A percentile compares a stretch with the other conserved stretches of the same genome.
phyloP scores from a whole-genome alignment of 176 grass and related monocot genomes.

The Juncus inflexus region DNA sequence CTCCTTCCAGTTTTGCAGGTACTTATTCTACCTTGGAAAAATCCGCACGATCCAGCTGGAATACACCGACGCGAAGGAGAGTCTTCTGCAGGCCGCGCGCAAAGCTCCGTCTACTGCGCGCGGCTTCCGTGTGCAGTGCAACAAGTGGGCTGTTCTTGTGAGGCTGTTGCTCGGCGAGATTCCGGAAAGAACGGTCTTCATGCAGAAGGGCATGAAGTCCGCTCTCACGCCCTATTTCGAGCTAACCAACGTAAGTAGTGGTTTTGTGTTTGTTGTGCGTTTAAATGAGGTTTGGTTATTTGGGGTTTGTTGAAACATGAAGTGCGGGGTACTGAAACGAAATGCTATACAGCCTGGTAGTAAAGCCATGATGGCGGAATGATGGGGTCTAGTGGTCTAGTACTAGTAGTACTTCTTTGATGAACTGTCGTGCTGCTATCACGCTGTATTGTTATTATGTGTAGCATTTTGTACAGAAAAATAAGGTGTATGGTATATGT shows the following conservation, averaged over 20 bases:
- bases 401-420: too few species aligned
- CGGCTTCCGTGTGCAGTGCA: constrained; percentile 72
- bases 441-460: too few species aligned
- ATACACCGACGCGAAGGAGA: constrained; percentile 87
- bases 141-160: constrained; percentile 83
- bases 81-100: constrained; percentile 76
- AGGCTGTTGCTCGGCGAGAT: constrained; percentile 70
- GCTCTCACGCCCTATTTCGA: constrained; percentile 77
- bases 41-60: constrained; percentile 92
- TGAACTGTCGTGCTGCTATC: too few species aligned
- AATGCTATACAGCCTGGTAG: too few species aligned
- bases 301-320: too few species aligned
- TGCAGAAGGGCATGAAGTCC: constrained; percentile 85
- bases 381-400: too few species aligned
- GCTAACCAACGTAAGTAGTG: constrained; percentile 63
- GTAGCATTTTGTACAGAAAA: too few species aligned
- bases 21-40: constrained; percentile 84
- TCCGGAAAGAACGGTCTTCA: constrained; percentile 75
- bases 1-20: constrained; percentile 59
- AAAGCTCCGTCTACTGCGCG: constrained; percentile 66
- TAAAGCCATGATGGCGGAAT: too few species aligned
- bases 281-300: too few species aligned
- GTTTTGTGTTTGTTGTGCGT: neutral
- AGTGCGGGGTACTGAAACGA: too few species aligned
- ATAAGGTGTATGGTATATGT: too few species aligned